Conservation (phyloP, 495 filamentous ascomycete genomes). For the Aspergillus sclerotioniger region DNA sequence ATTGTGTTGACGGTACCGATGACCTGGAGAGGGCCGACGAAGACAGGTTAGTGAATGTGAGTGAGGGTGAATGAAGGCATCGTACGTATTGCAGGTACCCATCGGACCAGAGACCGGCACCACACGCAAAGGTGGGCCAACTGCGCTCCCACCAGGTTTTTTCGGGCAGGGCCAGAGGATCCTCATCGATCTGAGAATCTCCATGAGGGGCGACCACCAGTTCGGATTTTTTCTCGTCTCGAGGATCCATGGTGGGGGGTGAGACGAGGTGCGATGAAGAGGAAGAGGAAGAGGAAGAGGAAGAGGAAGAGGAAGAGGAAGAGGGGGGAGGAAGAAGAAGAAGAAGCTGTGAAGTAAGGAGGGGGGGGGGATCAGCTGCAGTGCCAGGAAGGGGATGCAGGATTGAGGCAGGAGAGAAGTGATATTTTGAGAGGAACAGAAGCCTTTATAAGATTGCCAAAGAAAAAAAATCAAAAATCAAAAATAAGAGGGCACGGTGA, state of each 20-base stretch:
- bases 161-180: not conserved
- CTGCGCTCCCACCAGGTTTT: conserved; percentile 59
- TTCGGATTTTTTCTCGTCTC: not conserved
- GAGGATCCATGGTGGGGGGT: not conserved
- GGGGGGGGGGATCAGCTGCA: too few species aligned
- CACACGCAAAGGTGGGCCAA: conserved; percentile 75
- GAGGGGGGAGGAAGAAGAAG: too few species aligned
- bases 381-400: too few species aligned
- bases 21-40: conserved; percentile 48
- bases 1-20: conserved; percentile 81
- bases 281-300: not conserved
- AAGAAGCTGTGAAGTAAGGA: too few species aligned
- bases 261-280: not conserved
- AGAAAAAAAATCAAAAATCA: not conserved
- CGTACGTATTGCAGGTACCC: conserved; percentile 81
- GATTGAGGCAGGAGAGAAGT: too few species aligned
- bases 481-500: not conserved
- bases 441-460: not conserved
- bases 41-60: not conserved
- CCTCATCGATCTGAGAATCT: not conserved
- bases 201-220: not conserved
- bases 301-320: too few species aligned
- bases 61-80: not conserved
- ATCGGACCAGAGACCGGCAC: conserved; percentile 86
- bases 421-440: too few species aligned